Percentiles rank a stretch among this genome's conserved stretches.
phyloP scores from a whole-genome alignment of 140 eudicot species.

The Bidens hawaiensis region DNA sequence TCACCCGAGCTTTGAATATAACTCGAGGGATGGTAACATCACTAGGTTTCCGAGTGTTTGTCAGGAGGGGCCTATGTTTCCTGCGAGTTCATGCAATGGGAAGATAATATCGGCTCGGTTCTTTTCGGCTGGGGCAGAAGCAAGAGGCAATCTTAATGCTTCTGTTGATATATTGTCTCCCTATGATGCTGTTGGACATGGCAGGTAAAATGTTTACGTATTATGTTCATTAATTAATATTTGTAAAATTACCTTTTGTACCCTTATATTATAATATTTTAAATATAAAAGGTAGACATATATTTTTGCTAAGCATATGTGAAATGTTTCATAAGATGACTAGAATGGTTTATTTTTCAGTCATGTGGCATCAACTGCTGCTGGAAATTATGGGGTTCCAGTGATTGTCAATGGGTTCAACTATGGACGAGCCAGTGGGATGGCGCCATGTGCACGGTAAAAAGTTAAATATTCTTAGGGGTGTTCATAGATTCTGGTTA shows the following conservation, averaged over 20 bases:
- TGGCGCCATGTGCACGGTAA: slow-evolving; percentile 97
- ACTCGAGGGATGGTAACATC: slow-evolving; percentile 29
- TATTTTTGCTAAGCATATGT: neutral
- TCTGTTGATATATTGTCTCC: slow-evolving; percentile 77
- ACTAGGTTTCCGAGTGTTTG: slow-evolving; percentile 56
- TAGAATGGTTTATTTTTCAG: slow-evolving; percentile 39
- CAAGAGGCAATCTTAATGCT: slow-evolving; percentile 51
- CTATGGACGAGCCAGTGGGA: slow-evolving; percentile 92
- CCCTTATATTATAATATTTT: neutral
- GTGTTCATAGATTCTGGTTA: too few relatives aligned
- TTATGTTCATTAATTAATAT: too few relatives aligned
- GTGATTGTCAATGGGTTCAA: slow-evolving; percentile 82
- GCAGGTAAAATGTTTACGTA: slow-evolving; percentile 83
- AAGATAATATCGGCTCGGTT: slow-evolving; percentile 83
- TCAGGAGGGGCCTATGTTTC: slow-evolving; percentile 77
- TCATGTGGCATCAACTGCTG: slow-evolving; percentile 96
- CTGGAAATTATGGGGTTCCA: slow-evolving; percentile 92
- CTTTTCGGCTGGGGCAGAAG: slow-evolving; percentile 76
- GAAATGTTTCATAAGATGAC: neutral
- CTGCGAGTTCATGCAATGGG: slow-evolving; percentile 75
- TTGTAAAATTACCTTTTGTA: too few relatives aligned
- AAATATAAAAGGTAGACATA: too few relatives aligned
- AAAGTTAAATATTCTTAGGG: too few relatives aligned
- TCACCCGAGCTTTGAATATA: slow-evolving; percentile 83
- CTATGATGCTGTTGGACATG: slow-evolving; percentile 93